These are phyloP conservation scores for Apiospora kogelbergensis DNA, from an alignment of 2,329 filamentous ascomycete genomes.

Conservation along the genomic window DNA sequence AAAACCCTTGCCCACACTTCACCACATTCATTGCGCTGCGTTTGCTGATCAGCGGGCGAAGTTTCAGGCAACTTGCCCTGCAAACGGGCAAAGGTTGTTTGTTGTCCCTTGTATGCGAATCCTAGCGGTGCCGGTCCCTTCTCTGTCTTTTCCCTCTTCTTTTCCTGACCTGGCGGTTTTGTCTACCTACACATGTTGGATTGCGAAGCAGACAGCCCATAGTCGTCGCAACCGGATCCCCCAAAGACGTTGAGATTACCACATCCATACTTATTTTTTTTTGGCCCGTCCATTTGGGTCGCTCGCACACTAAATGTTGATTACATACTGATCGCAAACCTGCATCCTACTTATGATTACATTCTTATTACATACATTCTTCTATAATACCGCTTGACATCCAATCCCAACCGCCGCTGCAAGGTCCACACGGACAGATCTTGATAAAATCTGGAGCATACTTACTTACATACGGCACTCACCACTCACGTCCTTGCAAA, in stretches of 20 bases:
- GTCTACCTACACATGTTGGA: not conserved
- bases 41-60: not conserved
- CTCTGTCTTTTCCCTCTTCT: not conserved
- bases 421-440: slow-evolving; percentile 12
- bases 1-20: not conserved
- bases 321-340: not conserved
- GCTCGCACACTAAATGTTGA: not conserved
- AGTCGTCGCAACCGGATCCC: not conserved
- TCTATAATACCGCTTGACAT: slow-evolving; percentile 6
- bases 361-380: not conserved
- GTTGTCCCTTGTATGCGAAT: not conserved
- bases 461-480: too few relatives aligned
- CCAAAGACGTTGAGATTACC: not conserved
- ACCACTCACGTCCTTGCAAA: slow-evolving; percentile 1
- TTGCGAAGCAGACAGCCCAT: not conserved
- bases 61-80: slow-evolving; percentile 5
- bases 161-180: not conserved
- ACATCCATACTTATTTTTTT: too few relatives aligned
- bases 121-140: not conserved
- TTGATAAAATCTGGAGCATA: slow-evolving; percentile 12
- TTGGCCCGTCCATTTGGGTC: not conserved
- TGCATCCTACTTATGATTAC: not conserved
- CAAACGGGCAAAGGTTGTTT: slow-evolving; percentile 3
- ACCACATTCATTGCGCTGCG: not conserved
- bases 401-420: not conserved